A percentile compares a stretch with the other conserved stretches of the same genome.
Evolutionary conservation across 495 filamentous ascomycete genomes (phyloP).

Genomic region (Tuber magnatum): DNA sequence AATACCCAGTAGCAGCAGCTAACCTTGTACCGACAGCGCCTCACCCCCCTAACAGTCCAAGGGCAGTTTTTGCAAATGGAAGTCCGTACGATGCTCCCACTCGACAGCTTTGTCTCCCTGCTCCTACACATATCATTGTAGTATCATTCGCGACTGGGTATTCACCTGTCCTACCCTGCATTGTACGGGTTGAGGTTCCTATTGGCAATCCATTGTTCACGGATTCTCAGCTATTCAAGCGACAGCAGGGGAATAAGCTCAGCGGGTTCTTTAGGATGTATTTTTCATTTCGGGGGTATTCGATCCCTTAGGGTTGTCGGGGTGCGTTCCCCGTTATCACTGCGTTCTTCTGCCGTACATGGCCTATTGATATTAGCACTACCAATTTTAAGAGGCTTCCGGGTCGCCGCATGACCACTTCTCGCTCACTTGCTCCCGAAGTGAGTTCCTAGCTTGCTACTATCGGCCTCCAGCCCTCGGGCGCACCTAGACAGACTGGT

Average conservation of each 20-base stretch:
- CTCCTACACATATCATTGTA: not conserved
- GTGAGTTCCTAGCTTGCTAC: not conserved
- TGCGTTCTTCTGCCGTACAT: not conserved
- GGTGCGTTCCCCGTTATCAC: not conserved
- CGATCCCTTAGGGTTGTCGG: slow-evolving; percentile 18
- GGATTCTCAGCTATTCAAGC: slow-evolving; percentile 18
- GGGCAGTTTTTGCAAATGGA: not conserved
- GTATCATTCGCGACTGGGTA: not conserved
- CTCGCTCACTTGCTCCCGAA: not conserved
- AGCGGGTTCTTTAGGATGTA: slow-evolving; percentile 21
- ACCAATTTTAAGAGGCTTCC: not conserved
- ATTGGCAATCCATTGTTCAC: not conserved
- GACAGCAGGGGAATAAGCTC: slow-evolving; percentile 13
- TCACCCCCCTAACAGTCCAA: not conserved
- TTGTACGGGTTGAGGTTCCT: not conserved
- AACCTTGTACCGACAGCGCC: not conserved
- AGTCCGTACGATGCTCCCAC: not conserved
- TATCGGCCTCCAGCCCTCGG: not conserved
- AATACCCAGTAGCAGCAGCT: not conserved
- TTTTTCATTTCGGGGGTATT: slow-evolving; percentile 22
- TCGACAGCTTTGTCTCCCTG: not conserved
- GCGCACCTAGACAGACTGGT: not conserved
- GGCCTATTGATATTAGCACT: too few relatives aligned
- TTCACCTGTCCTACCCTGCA: not conserved
- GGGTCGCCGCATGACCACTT: not conserved